phyloP scores from a whole-genome alignment of 2,329 filamentous ascomycete species.

The Fusarium praegraminearum region DNA sequence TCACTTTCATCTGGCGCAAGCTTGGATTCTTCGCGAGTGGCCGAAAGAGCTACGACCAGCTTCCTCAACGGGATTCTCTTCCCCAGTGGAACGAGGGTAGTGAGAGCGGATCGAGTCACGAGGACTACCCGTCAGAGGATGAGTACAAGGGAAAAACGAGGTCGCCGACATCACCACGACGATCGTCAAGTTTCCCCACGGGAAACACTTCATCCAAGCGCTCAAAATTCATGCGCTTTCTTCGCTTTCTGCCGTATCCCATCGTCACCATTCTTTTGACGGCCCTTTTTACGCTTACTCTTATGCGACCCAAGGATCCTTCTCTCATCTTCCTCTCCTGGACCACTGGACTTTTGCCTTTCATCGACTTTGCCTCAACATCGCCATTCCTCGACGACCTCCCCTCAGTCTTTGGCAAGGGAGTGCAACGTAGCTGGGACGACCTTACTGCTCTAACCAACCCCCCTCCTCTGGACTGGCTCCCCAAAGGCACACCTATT shows the following conservation, averaged over 20 bases:
- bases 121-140: background rate
- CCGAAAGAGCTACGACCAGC: slow-evolving; percentile 14
- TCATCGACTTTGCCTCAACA: slow-evolving; percentile 51
- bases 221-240: slow-evolving; percentile 8
- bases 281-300: slow-evolving; percentile 41
- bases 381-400: slow-evolving; percentile 48
- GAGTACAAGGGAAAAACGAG: slow-evolving; percentile 33
- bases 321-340: slow-evolving; percentile 53
- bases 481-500: slow-evolving; percentile 31
- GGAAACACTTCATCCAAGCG: background rate
- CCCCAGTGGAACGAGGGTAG: slow-evolving; percentile 8
- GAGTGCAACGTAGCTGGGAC: slow-evolving; percentile 47
- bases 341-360: slow-evolving; percentile 51
- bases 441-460: slow-evolving; percentile 46
- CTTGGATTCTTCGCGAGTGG: slow-evolving; percentile 16
- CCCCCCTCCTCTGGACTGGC: slow-evolving; percentile 42
- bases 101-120: slow-evolving; percentile 4
- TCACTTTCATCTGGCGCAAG: slow-evolving; percentile 28
- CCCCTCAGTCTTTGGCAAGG: slow-evolving; percentile 43
- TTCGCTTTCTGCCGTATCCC: slow-evolving; percentile 36
- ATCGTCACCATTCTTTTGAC: slow-evolving; percentile 44
- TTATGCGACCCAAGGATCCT: slow-evolving; percentile 50
- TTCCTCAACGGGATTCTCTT: slow-evolving; percentile 19
- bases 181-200: background rate
- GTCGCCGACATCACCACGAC: background rate